Base-by-base conservation (phyloP, 495 filamentous ascomycete species). In the Darksidea phi region DNA sequence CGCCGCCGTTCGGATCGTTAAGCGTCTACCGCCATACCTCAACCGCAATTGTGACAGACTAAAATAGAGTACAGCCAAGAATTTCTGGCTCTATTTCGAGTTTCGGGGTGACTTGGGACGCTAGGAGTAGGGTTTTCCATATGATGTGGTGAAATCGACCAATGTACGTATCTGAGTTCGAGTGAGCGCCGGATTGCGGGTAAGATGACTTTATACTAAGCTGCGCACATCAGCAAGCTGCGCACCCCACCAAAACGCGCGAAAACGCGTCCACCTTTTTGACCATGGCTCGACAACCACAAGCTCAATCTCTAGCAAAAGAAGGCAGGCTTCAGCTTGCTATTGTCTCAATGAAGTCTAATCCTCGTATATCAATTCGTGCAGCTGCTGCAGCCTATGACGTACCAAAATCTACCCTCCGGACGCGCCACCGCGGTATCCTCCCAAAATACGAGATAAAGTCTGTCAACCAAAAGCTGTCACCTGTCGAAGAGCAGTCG, bases 271-370 rank as follows among this genome's bases (percentile, higher is more conserved):
- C 21, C 48, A 52, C 48, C 20, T 34, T 34, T 34, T 52, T 36
- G 15, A 52, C 48, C 25, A 52, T 52, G 24, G 26, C 6, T 21
- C 6, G 17, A 52, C 48, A 52, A 52, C 24, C 1, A 28, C 48
- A 52, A 32, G 48, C 48, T 36, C 24, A 52, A 52, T 32, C n/a
- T 2, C 23, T 52, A 52, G 4, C 24, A 52, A 52, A 52, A 52
- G 48, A 52, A 52, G 48, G 48, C 48, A 52, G 48, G 32, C 2
- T 52, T 52, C 2, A 15, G 2, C 48, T 52, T 52, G 24, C 48
- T 10, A 21, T 52, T 52, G 24, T 52, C 11, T 52, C 15, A 52
- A 28, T 52, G 7, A 52, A 52, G 48, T 52, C 48, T 52, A 52
- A 52, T 17, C 11, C 48, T 52, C 34, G 24, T 52, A 11, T 1